Evolutionary conservation across 495 filamentous ascomycete species (phyloP).

Genomic region (Aspergillus egyptiacus): DNA sequence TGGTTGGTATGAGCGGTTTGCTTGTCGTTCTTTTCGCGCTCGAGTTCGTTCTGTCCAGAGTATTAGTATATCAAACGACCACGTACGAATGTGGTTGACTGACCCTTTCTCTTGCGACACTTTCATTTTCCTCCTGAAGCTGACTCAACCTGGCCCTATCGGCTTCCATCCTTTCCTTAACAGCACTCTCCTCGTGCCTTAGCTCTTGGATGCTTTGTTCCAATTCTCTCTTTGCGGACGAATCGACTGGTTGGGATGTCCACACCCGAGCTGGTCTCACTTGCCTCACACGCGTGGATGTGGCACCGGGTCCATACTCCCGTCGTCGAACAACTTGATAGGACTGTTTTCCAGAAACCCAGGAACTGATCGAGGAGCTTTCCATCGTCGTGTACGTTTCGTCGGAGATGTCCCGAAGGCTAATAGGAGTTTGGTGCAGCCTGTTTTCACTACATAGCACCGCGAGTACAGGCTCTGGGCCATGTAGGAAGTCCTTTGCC

Average conservation of each 20-base stretch:
- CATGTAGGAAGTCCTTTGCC: constrained; percentile 68
- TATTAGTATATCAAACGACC: constrained; percentile 14
- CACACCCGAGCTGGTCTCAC: constrained; percentile 57
- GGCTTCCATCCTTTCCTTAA: constrained; percentile 28
- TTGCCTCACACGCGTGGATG: constrained; percentile 54
- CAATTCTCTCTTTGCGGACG: constrained; percentile 48
- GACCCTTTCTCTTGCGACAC: constrained; percentile 37
- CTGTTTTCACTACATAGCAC: constrained; percentile 70
- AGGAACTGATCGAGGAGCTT: constrained; percentile 47
- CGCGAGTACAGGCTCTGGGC: constrained; percentile 77
- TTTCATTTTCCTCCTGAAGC: constrained; percentile 20
- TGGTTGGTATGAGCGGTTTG: constrained; percentile 59
- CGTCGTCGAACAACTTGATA: constrained; percentile 57
- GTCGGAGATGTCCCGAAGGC: constrained; percentile 54
- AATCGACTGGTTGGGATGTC: constrained; percentile 72
- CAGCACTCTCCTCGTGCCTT: constrained; percentile 35
- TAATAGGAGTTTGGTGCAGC: constrained; percentile 62
- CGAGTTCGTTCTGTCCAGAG: constrained; percentile 33
- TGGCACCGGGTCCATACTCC: constrained; percentile 68
- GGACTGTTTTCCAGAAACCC: constrained; percentile 53
- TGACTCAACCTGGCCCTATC: constrained; percentile 37
- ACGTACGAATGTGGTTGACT: background rate
- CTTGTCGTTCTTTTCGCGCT: constrained; percentile 47
- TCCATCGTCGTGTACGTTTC: constrained; percentile 57
- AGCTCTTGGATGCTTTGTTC: constrained; percentile 38